A percentile compares a stretch with the other conserved stretches of the same genome.
Evolutionary conservation across 805 yeast genomes (phyloP).

Genomic region (Barnettozyma pratensis): DNA sequence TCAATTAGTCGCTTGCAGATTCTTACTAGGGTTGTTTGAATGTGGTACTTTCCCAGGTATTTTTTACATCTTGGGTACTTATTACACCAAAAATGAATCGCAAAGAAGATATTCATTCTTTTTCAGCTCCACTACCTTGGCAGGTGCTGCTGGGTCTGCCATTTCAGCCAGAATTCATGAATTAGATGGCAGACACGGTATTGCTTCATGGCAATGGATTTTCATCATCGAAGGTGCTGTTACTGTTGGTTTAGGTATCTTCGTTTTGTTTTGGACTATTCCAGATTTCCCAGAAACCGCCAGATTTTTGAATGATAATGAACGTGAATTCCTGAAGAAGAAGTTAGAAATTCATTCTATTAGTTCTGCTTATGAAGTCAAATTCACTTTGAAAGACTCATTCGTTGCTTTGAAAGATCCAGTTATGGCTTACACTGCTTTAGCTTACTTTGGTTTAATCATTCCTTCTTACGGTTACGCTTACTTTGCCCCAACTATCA

Average conservation of each 20-base stretch:
- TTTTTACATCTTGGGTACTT: constrained; percentile 41
- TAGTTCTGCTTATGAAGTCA: constrained; percentile 32
- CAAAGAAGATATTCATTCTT: constrained; percentile 44
- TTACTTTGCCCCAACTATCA: constrained; percentile 41
- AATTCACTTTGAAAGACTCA: constrained; percentile 28
- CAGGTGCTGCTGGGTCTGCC: constrained; percentile 55
- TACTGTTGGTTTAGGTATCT: constrained; percentile 35
- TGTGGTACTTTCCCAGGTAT: constrained; percentile 49
- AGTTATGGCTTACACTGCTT: constrained; percentile 38
- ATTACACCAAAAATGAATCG: constrained; percentile 43
- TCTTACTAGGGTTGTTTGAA: constrained; percentile 51
- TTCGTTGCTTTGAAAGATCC: constrained; percentile 49
- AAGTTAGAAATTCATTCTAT: constrained; percentile 34
- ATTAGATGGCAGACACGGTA: constrained; percentile 39
- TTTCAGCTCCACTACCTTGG: constrained; percentile 47
- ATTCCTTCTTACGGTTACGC: constrained; percentile 36
- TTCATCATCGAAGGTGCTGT: constrained; percentile 47
- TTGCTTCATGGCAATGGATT: constrained; percentile 46
- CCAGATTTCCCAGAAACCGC: constrained; percentile 40
- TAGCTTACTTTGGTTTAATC: constrained; percentile 34
- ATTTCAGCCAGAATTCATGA: constrained; percentile 41
- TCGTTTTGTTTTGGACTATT: constrained; percentile 31
- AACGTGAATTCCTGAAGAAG: constrained; percentile 31
- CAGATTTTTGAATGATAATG: constrained; percentile 36
- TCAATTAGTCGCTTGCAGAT: constrained; percentile 43